phyloP scores from a whole-genome alignment of 2,329 filamentous ascomycete species.

The Didymella keratinophila region DNA sequence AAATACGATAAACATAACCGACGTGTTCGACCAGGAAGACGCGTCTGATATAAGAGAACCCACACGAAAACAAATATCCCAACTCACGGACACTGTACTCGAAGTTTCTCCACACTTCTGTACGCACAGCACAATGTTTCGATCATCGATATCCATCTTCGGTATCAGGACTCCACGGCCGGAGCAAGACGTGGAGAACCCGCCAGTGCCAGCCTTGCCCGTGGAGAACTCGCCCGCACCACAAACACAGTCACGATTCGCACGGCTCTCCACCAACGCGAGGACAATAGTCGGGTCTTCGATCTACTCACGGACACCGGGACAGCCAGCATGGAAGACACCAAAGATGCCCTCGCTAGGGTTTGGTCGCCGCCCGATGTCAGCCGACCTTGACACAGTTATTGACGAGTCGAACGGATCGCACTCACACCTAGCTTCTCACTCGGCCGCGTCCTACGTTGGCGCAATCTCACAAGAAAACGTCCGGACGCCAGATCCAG shows the following conservation, averaged over 20 bases:
- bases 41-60: conserved; percentile 42
- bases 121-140: conserved; percentile 40
- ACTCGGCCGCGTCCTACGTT: conserved; percentile 48
- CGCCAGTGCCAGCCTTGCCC: conserved; percentile 2
- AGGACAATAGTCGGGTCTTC: conserved; percentile 39
- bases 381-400: conserved; percentile 33
- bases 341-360: conserved; percentile 46
- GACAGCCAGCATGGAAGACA: conserved; percentile 36
- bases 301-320: conserved; percentile 48
- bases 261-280: conserved; percentile 29
- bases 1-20: conserved; percentile 11
- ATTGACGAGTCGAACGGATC: conserved; percentile 40
- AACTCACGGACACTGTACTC: conserved; percentile 18
- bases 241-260: conserved; percentile 31
- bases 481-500: conserved; percentile 29
- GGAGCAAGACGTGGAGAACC: conserved; percentile 36
- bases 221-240: conserved; percentile 32
- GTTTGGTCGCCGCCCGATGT: conserved; percentile 42
- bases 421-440: conserved; percentile 43
- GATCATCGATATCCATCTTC: conserved; percentile 37
- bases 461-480: conserved; percentile 39
- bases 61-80: conserved; percentile 28
- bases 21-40: conserved; percentile 22
- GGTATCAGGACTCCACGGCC: conserved; percentile 44
- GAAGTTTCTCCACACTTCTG: conserved; percentile 19